Evolutionary conservation across 805 yeast genomes (phyloP).

Genomic region (Jamesozyma spencerorum): DNA sequence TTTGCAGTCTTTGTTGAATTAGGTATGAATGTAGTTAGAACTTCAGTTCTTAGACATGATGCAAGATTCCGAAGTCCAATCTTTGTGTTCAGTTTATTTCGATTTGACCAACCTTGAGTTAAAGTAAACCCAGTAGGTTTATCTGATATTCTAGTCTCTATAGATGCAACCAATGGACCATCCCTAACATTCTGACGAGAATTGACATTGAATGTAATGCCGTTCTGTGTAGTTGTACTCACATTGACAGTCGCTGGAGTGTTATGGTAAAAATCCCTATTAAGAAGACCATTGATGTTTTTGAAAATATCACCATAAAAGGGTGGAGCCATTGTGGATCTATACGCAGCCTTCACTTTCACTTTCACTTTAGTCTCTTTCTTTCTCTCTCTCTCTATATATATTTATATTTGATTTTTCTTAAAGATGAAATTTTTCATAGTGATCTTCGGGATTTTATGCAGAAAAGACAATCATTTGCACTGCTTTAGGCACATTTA

Average conservation of each 20-base stretch:
- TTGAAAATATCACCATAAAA: constrained; percentile 91
- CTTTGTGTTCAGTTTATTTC: constrained; percentile 86
- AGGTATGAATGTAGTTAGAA: constrained; percentile 82
- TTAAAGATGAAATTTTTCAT: too few relatives aligned
- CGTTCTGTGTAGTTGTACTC: constrained; percentile 91
- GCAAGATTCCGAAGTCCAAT: constrained; percentile 86
- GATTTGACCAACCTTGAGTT: constrained; percentile 97
- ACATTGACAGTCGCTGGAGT: constrained; percentile 82
- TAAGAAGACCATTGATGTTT: constrained; percentile 81
- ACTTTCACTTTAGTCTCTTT: too few relatives aligned
- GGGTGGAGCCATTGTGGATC: constrained; percentile 73
- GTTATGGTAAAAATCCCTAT: constrained; percentile 87
- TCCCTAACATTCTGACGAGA: constrained; percentile 76
- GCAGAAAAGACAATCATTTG: too few relatives aligned
- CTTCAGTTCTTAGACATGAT: constrained; percentile 90
- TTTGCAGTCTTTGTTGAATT: constrained; percentile 78
- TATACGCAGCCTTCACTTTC: too few relatives aligned
- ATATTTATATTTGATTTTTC: too few relatives aligned
- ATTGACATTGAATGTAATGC: constrained; percentile 88
- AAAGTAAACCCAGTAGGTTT: constrained; percentile 84
- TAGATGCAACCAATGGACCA: constrained; percentile 74
- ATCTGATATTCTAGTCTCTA: constrained; percentile 90
- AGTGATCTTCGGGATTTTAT: too few relatives aligned
- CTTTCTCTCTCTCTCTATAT: too few relatives aligned
- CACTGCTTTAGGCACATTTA: too few relatives aligned